Evolutionary conservation across 306 rosid genomes (phyloP).

Genomic region (Cucumis sativus): DNA sequence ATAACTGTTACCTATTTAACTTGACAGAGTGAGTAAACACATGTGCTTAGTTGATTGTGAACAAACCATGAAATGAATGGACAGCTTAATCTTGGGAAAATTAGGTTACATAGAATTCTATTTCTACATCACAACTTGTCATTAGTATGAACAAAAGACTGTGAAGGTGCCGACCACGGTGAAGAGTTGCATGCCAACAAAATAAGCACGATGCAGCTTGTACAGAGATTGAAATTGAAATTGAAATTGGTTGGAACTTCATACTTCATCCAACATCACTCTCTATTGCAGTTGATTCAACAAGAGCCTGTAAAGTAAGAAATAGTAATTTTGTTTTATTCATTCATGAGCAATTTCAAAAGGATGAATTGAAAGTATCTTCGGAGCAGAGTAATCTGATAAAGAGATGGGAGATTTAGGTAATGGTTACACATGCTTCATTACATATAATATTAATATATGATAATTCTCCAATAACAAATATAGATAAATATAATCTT

Average conservation of each 20-base stretch:
- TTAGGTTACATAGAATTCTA: not conserved
- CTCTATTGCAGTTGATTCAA: constrained; percentile 37
- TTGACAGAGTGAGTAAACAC: not conserved
- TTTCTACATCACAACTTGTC: not conserved
- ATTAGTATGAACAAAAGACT: not conserved
- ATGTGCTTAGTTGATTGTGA: not conserved
- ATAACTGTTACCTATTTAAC: not conserved
- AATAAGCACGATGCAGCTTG: not conserved
- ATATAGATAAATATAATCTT: not conserved
- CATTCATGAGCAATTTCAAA: not conserved
- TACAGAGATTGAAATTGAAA: not conserved
- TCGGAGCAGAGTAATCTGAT: not conserved
- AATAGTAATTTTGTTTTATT: not conserved
- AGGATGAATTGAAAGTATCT: not conserved
- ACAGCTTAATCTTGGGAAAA: constrained; percentile 1
- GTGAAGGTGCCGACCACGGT: not conserved
- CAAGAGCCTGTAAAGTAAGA: constrained; percentile 61
- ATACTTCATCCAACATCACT: constrained; percentile 21
- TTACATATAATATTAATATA: not conserved
- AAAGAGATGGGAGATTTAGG: not conserved
- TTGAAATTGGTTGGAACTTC: not conserved
- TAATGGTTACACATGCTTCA: not conserved
- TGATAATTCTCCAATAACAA: not conserved
- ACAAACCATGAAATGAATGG: not conserved
- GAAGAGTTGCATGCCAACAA: not conserved